Base-by-base conservation (phyloP, 352 stramenopile genomes). In the Phytopythium vexans region DNA sequence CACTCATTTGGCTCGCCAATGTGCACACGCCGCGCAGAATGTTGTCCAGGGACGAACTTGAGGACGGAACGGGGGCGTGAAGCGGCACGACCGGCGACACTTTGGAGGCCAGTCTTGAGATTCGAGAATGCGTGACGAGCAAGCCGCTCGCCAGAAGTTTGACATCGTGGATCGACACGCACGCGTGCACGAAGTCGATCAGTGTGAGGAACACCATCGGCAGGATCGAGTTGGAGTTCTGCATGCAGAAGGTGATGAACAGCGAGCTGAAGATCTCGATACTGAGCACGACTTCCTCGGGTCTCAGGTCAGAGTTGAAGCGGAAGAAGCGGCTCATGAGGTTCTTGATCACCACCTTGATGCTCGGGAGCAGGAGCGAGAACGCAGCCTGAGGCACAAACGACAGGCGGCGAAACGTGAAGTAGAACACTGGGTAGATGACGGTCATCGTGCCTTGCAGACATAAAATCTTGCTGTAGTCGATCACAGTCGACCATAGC, bases 271-370 rank as follows among this genome's bases (percentile, higher is more conserved):
- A 70, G 3, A 66, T 40, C 14, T 70, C 58, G 10, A 47, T 45
- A 15, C 62, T 66, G 41, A 64, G 66, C 11, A 60, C 42, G 10
- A 70, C 43, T 2, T 63, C 50, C 37, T 63, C 58, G 0, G 62
- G 62, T 40, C 55, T 50, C 27, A 67, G 43, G 37, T 70, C 58
- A 8, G 39, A 52, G 5, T 61, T 10, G 15, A 61, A 49, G 21
- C 56, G 49, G 10, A 60, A 56, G 6, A 52, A 57, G 1, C 49
- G 31, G 2, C 37, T 42, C 38, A 64, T 61, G 9, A 66, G 42
- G 40, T 70, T 70, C 9, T 56, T 32, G 40, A 64, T 54, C 21
- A 52, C 32, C 14, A 74, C 40, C 34, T 78, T 78, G 11, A 78
- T 62, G 4, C 65, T 11, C 0, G 62, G 54, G 6, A 78, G 57